A percentile compares a stretch with the other conserved stretches of the same genome.
These are phyloP conservation scores for Pestalotiopsis sp. DNA, from an alignment of 2,329 filamentous ascomycete genomes.

Conservation along the genomic window DNA sequence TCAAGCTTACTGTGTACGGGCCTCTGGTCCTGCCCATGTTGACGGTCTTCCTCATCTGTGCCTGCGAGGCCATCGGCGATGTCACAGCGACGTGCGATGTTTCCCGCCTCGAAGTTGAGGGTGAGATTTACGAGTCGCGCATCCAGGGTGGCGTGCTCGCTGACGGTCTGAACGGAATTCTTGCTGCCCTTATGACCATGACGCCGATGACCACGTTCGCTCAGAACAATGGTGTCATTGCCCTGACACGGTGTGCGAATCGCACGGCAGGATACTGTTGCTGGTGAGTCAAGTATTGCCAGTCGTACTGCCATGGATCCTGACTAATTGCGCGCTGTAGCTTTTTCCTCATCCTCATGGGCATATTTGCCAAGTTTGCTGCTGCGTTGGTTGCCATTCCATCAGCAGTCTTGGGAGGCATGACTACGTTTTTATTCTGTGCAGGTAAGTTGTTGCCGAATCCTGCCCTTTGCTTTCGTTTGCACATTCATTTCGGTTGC, in stretches of 20 bases:
- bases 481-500: not conserved
- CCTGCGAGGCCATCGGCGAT: constrained; percentile 80
- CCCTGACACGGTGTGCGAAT: constrained; percentile 80
- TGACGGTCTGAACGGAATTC: constrained; percentile 75
- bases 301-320: not conserved
- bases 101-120: constrained; percentile 74
- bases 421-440: constrained; percentile 81
- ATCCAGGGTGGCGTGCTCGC: constrained; percentile 81
- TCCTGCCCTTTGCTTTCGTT: not conserved
- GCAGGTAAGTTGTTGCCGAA: constrained; percentile 35
- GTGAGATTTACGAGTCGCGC: constrained; percentile 71
- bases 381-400: constrained; percentile 80
- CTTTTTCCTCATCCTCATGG: constrained; percentile 79
- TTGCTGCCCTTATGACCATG: constrained; percentile 78
- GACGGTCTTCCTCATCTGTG: constrained; percentile 71
- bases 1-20: constrained; percentile 71
- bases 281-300: constrained; percentile 42
- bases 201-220: constrained; percentile 82
- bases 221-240: constrained; percentile 85
- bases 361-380: constrained; percentile 82
- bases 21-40: constrained; percentile 75
- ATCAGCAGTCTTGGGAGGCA: constrained; percentile 65
- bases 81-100: constrained; percentile 84
- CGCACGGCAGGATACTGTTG: constrained; percentile 79
- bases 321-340: constrained; percentile 29